Conservation (phyloP, 225 moss, liverwort and hornwort species). For the Physcomitrium patens region DNA sequence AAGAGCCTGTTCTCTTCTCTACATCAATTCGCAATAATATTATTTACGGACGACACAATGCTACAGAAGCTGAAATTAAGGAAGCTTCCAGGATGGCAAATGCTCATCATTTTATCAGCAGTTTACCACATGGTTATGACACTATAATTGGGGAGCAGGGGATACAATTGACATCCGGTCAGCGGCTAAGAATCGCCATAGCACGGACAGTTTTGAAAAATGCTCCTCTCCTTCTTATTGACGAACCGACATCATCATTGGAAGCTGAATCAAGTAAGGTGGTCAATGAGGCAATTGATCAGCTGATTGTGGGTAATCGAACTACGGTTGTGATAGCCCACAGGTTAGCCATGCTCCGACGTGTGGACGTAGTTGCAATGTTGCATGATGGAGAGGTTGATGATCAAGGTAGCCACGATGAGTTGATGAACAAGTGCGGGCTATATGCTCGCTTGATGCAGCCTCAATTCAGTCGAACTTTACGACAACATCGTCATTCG, state of each 20-base stretch:
- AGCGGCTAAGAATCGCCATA: slow-evolving; percentile 64
- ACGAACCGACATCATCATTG: slow-evolving; percentile 59
- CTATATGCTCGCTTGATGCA: slow-evolving; percentile 74
- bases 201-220: slow-evolving; percentile 71
- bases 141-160: slow-evolving; percentile 66
- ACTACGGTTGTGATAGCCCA: slow-evolving; percentile 71
- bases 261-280: slow-evolving; percentile 69
- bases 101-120: slow-evolving; percentile 75
- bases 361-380: slow-evolving; percentile 68
- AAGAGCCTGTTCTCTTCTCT: slow-evolving; percentile 72
- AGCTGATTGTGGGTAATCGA: slow-evolving; percentile 64
- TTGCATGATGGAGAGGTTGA: slow-evolving; percentile 74
- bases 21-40: slow-evolving; percentile 71
- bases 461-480: slow-evolving; percentile 67
- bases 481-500: slow-evolving; percentile 67
- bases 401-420: slow-evolving; percentile 75
- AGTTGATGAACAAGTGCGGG: slow-evolving; percentile 74
- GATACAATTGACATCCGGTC: slow-evolving; percentile 63
- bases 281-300: slow-evolving; percentile 67
- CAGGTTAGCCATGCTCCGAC: slow-evolving; percentile 65
- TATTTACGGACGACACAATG: slow-evolving; percentile 69
- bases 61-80: slow-evolving; percentile 68
- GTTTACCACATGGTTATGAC: slow-evolving; percentile 74
- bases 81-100: slow-evolving; percentile 73
- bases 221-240: slow-evolving; percentile 66